A percentile compares a stretch with the other conserved stretches of the same genome.
phyloP scores from a whole-genome alignment of 2,329 filamentous ascomycete species.

The Scortechinia acanthostroma region DNA sequence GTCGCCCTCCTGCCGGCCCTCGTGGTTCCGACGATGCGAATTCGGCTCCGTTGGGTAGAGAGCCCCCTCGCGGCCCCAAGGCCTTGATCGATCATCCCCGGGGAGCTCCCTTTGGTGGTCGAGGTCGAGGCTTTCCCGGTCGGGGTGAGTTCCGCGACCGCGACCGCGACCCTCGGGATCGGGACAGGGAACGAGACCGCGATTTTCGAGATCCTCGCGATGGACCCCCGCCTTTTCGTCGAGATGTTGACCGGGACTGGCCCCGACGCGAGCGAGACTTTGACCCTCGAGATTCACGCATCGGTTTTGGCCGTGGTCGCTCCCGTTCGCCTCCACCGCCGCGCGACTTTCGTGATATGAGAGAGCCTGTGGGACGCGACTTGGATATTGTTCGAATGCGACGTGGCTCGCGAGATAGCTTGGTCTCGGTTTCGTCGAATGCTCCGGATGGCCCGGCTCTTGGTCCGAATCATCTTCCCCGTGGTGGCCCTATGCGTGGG shows the following conservation, averaged over 20 bases:
- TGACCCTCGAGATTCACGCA: conserved; percentile 15
- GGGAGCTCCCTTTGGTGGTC: conserved; percentile 7
- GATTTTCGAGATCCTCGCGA: conserved; percentile 1
- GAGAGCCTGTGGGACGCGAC: neutral
- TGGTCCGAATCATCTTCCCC: neutral
- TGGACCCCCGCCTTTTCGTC: conserved; percentile 26
- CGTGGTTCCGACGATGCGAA: conserved; percentile 21
- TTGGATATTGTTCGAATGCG: neutral
- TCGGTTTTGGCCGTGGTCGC: conserved; percentile 30
- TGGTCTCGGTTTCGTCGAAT: neutral
- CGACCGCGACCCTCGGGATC: conserved; percentile 24
- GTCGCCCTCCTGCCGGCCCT: conserved; percentile 30
- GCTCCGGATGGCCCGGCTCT: neutral
- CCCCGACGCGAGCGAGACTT: conserved; percentile 32
- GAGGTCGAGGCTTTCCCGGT: conserved; percentile 22
- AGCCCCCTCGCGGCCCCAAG: conserved; percentile 49
- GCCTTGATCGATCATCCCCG: conserved; percentile 38
- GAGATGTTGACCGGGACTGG: conserved; percentile 31
- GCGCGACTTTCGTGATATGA: conserved; percentile 10
- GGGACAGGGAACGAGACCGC: conserved; percentile 16
- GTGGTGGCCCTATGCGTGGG: neutral
- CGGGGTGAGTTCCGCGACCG: conserved; percentile 28
- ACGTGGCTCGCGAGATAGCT: neutral
- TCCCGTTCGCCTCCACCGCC: conserved; percentile 28
- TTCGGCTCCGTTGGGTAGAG: conserved; percentile 26